Percentiles rank a stretch among this genome's conserved stretches.
phyloP scores from a whole-genome alignment of 169 alveolate genomes.

The Cryptosporidium baileyi region DNA sequence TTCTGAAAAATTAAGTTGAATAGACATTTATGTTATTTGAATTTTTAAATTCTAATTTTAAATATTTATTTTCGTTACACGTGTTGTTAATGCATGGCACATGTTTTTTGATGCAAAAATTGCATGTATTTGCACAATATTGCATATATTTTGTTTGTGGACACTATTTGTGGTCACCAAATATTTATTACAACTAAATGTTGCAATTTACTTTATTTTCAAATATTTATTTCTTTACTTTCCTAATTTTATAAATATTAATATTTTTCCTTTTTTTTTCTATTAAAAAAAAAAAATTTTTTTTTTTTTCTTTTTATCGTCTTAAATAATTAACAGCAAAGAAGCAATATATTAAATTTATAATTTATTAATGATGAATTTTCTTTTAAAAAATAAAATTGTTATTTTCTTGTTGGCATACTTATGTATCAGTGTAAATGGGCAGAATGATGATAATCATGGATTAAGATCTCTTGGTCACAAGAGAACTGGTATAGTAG shows the following conservation, averaged over 20 bases:
- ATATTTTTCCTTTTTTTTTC: too few species aligned
- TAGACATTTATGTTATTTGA: neutral
- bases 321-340: neutral
- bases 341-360: conserved; percentile 8
- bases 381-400: neutral
- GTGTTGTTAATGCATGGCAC: neutral
- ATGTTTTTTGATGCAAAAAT: neutral
- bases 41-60: too few species aligned
- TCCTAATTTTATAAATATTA: too few species aligned
- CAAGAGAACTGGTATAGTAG: conserved; percentile 10
- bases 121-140: too few species aligned
- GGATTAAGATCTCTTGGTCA: conserved; percentile 62
- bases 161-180: too few species aligned
- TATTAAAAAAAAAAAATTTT: too few species aligned
- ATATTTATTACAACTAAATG: too few species aligned
- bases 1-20: neutral
- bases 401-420: neutral
- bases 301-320: neutral
- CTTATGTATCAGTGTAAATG: neutral
- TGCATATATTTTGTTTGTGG: too few species aligned
- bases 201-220: too few species aligned
- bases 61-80: neutral
- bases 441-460: neutral
- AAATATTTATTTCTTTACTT: too few species aligned
- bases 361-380: too few species aligned